A percentile compares a stretch with the other conserved stretches of the same genome.
Conservation (phyloP, 805 yeast species). For the Hemisphaericaspora nanyangensis region DNA sequence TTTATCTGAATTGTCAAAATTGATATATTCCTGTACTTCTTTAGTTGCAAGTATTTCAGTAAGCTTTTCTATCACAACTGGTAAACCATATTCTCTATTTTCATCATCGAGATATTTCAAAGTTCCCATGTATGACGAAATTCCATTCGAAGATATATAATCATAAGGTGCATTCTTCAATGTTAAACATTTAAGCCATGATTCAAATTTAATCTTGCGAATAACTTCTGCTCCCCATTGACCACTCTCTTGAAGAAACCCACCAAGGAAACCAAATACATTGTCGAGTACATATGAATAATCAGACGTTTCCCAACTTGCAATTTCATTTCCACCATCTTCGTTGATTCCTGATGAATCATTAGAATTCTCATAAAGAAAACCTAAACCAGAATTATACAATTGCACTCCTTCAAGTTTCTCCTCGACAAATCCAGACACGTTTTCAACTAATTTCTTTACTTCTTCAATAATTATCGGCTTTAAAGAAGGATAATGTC, state of each 20-base stretch:
- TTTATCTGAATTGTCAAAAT: constrained; percentile 19
- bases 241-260: constrained; percentile 49
- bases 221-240: constrained; percentile 42
- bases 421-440: constrained; percentile 36
- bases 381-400: constrained; percentile 37
- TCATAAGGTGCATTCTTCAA: constrained; percentile 60
- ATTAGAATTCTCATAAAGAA: constrained; percentile 36
- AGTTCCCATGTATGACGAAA: constrained; percentile 50
- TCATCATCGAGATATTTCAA: constrained; percentile 57
- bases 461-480: constrained; percentile 52
- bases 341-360: constrained; percentile 38
- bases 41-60: constrained; percentile 24
- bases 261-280: constrained; percentile 46
- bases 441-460: constrained; percentile 37
- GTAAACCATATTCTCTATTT: constrained; percentile 45
- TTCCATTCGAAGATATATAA: constrained; percentile 50
- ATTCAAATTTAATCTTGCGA: constrained; percentile 34
- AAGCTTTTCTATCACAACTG: constrained; percentile 32
- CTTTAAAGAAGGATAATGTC: constrained; percentile 77
- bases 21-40: constrained; percentile 26
- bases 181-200: constrained; percentile 47
- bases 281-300: constrained; percentile 49
- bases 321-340: constrained; percentile 36
- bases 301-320: constrained; percentile 51
- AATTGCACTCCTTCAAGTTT: constrained; percentile 40